Evolutionary conservation across 2,329 filamentous ascomycete genomes (phyloP).

Genomic region (Pyricularia grisea): DNA sequence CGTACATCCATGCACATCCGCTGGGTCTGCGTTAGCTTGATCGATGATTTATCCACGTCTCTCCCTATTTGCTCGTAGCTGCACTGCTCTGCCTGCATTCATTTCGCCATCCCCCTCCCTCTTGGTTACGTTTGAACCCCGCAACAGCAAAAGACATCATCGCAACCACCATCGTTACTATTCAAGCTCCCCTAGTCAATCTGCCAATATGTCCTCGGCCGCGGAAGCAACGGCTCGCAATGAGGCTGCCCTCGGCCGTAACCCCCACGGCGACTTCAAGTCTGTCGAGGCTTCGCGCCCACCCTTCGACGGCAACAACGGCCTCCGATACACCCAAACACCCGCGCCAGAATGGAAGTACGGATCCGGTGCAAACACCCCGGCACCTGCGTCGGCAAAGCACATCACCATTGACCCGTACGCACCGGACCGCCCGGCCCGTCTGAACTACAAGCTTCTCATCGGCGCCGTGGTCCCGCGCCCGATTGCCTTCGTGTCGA

Average conservation of each 20-base stretch:
- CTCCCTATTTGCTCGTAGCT: background rate
- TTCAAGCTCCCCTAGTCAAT: background rate
- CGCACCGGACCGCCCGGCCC: conserved; percentile 53
- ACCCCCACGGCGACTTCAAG: conserved; percentile 69
- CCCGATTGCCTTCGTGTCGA: conserved; percentile 61
- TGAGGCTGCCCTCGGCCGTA: conserved; percentile 38
- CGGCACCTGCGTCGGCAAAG: conserved; percentile 11
- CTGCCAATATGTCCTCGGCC: conserved; percentile 1
- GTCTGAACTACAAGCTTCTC: conserved; percentile 84
- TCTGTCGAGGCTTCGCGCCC: conserved; percentile 57
- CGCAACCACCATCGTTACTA: background rate
- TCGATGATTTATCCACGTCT: background rate
- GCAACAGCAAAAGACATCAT: background rate
- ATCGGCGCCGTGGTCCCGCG: conserved; percentile 77
- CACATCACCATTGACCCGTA: conserved; percentile 80
- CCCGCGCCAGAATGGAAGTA: conserved; percentile 55
- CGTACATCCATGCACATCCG: background rate
- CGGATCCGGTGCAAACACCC: conserved; percentile 54
- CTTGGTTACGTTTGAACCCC: background rate
- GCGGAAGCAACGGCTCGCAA: background rate
- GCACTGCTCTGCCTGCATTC: background rate
- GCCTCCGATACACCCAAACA: conserved; percentile 52
- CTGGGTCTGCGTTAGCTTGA: background rate
- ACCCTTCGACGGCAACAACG: conserved; percentile 38
- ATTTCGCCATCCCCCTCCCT: background rate